These are phyloP conservation scores for Acacia acuminata DNA, from an alignment of 306 rosid genomes.

Conservation along the genomic window DNA sequence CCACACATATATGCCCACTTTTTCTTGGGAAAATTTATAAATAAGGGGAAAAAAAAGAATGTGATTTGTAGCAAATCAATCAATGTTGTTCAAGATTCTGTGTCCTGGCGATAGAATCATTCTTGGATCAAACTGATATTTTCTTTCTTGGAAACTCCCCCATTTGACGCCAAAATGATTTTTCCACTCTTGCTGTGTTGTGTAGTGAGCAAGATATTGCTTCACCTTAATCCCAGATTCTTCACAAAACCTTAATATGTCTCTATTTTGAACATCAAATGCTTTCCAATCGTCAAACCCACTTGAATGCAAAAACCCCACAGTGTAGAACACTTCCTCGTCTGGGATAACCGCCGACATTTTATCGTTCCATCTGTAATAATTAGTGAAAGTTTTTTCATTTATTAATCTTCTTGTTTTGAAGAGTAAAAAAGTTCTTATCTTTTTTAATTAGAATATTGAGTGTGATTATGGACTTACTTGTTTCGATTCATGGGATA, in stretches of 20 bases:
- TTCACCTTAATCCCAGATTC: conserved; percentile 57
- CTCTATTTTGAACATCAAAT: conserved; percentile 65
- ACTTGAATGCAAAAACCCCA: conserved; percentile 75
- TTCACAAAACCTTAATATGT: conserved; percentile 61
- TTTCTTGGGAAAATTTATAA: conserved; percentile 15
- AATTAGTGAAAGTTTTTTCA: background rate
- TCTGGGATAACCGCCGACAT: conserved; percentile 73
- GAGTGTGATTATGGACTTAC: conserved; percentile 43
- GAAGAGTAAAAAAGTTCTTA: background rate
- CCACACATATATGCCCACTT: conserved; percentile 5
- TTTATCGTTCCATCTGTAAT: conserved; percentile 75
- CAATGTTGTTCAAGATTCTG: conserved; percentile 50
- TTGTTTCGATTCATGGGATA: conserved; percentile 85
- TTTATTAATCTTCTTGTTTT: background rate
- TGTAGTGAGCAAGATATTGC: conserved; percentile 74
- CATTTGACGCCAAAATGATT: conserved; percentile 80
- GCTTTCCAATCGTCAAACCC: conserved; percentile 71
- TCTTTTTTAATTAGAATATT: background rate
- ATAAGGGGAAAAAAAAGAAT: background rate
- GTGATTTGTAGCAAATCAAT: background rate
- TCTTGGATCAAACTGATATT: conserved; percentile 74
- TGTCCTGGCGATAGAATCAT: conserved; percentile 92
- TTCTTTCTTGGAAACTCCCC: conserved; percentile 57
- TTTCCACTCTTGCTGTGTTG: conserved; percentile 60
- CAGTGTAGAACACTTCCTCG: conserved; percentile 80